Conservation (phyloP, 371 early-diverging fungal species). For the Paraphysoderma sedebokerense region DNA sequence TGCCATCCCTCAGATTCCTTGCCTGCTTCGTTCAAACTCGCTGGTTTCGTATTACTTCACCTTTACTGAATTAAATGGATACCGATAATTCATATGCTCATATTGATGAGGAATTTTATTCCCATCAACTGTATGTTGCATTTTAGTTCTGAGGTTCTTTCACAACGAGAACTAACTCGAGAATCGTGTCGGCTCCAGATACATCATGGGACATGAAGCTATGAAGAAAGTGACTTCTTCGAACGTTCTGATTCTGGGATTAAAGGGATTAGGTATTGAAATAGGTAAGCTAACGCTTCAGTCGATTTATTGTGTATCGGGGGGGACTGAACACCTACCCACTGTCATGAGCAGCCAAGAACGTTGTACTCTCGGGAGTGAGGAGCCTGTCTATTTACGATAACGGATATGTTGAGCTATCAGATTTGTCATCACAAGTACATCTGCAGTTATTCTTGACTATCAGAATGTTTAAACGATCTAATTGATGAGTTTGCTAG, state of each 20-base stretch:
- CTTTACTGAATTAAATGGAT: too few relatives aligned
- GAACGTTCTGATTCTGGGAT: conserved; percentile 90
- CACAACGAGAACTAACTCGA: too few relatives aligned
- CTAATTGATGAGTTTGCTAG: conserved; percentile 33
- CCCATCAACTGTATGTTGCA: conserved; percentile 28
- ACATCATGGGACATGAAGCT: conserved; percentile 99
- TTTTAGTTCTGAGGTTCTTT: not conserved
- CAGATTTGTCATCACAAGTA: conserved; percentile 89
- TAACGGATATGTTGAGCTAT: conserved; percentile 41
- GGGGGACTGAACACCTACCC: not conserved
- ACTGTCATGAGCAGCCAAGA: conserved; percentile 60
- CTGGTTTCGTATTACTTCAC: not conserved
- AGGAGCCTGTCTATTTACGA: conserved; percentile 93
- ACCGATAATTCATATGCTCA: too few relatives aligned
- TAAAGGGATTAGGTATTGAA: conserved; percentile 95
- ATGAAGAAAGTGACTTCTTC: conserved; percentile 96
- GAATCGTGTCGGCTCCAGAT: too few relatives aligned
- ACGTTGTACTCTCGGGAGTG: conserved; percentile 97
- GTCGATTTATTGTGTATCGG: not conserved
- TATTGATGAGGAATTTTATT: conserved; percentile 34
- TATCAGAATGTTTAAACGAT: not conserved
- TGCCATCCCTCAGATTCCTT: too few relatives aligned
- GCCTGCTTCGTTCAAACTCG: not conserved
- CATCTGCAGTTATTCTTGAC: not conserved
- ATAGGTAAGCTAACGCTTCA: conserved; percentile 62